Evolutionary conservation across 495 filamentous ascomycete species (phyloP).

Genomic region (Pyronema omphalodes): DNA sequence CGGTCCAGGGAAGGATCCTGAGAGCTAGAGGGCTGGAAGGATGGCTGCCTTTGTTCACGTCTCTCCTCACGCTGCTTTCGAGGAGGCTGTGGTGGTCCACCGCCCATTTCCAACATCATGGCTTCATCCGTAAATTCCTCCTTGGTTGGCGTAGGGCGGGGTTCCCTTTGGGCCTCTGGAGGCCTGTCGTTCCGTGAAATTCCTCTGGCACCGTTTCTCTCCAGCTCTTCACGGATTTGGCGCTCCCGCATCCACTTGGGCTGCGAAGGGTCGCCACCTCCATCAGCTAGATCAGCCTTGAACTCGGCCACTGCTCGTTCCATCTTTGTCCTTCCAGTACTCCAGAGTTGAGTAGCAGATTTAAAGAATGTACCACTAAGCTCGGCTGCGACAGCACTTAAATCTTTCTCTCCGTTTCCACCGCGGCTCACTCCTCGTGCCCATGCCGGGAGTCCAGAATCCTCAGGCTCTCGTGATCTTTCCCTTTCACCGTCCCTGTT

Average conservation of each 20-base stretch:
- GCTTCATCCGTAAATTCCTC: slow-evolving; percentile 65
- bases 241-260: slow-evolving; percentile 88
- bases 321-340: slow-evolving; percentile 80
- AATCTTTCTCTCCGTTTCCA: slow-evolving; percentile 43
- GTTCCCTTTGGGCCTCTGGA: slow-evolving; percentile 5
- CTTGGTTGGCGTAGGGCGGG: slow-evolving; percentile 5
- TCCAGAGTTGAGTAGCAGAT: slow-evolving; percentile 88
- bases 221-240: slow-evolving; percentile 11
- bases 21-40: slow-evolving; percentile 1
- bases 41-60: background rate
- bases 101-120: slow-evolving; percentile 58
- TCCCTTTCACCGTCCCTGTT: slow-evolving; percentile 27
- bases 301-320: slow-evolving; percentile 86
- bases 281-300: slow-evolving; percentile 38
- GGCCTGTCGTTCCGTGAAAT: slow-evolving; percentile 6
- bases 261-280: slow-evolving; percentile 52
- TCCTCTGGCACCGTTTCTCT: slow-evolving; percentile 6
- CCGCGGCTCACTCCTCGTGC: slow-evolving; percentile 25
- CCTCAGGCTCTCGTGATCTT: slow-evolving; percentile 26
- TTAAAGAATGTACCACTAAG: slow-evolving; percentile 74
- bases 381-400: slow-evolving; percentile 61
- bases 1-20: slow-evolving; percentile 23
- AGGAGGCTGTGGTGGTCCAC: slow-evolving; percentile 32
- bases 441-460: slow-evolving; percentile 29
- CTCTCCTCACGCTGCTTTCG: slow-evolving; percentile 12